Conservation (phyloP, 345 rosid genomes). For the Corchorus olitorius region DNA sequence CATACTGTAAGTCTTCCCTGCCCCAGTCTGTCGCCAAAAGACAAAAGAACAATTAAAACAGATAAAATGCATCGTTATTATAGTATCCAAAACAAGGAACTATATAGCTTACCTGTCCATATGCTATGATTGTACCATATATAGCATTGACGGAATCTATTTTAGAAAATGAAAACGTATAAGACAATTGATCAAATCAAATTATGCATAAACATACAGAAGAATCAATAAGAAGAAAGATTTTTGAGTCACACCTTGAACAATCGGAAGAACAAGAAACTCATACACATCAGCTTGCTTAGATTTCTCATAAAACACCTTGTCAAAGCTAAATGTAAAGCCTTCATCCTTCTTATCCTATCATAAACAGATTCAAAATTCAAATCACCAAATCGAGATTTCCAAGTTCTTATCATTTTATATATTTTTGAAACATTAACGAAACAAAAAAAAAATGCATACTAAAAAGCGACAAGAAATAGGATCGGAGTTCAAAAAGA, state of each 20-base stretch:
- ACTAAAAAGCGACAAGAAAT: background rate
- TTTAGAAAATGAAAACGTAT: slow-evolving; percentile 8
- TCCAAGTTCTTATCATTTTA: background rate
- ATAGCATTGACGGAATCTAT: slow-evolving; percentile 66
- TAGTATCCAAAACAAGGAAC: too few species aligned
- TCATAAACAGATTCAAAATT: too few species aligned
- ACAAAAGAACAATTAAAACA: too few species aligned
- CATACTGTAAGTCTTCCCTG: slow-evolving; percentile 89
- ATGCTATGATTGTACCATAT: slow-evolving; percentile 83
- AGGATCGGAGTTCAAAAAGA: background rate
- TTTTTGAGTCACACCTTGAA: slow-evolving; percentile 52
- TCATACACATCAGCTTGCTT: slow-evolving; percentile 61
- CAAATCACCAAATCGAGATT: background rate
- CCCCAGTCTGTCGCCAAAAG: too few species aligned
- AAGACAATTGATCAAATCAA: slow-evolving; percentile 11
- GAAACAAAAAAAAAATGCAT: background rate
- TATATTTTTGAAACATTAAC: background rate
- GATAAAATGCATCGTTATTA: too few species aligned
- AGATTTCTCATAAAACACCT: slow-evolving; percentile 62
- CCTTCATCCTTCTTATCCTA: slow-evolving; percentile 80
- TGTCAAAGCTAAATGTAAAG: slow-evolving; percentile 57
- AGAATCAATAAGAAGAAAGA: background rate
- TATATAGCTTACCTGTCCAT: too few species aligned
- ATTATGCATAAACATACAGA: background rate
- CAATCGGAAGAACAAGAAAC: slow-evolving; percentile 70